Evolutionary conservation across 441 rosid genomes (phyloP), one percentile per base, ranked within the genome.

Genomic region (Viola pubescens): DNA sequence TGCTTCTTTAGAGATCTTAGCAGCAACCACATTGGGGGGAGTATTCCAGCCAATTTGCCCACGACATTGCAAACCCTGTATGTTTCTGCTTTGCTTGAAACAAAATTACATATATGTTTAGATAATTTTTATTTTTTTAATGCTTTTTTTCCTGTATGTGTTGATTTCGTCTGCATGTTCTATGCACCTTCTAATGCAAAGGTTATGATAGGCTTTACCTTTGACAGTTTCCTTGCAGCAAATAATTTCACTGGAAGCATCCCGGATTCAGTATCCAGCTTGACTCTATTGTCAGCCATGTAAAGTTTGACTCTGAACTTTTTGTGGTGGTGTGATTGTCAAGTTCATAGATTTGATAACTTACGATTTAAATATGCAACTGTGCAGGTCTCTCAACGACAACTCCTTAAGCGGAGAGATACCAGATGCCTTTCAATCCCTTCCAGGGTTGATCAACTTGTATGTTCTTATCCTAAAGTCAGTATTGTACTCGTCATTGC

Each of bases 11-110:
- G 99, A 80, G 95, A 86, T 73, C 80, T 94, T 42, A 90, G 95
- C 84, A 88, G 81, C 80, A 94, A 94, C 65, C 89, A 7, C 34
- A 94, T 94, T 34, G 97, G 99, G 39, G 99, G 99, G 52, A 75
- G 58, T 73, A 88, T 94, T 70, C 99, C 99, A 16, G 66, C 85
- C 70, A 79, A 52, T 74, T 80, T 94, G 60, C 99, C 99, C 5
- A 64, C 63, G 65, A 79, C 97, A 19, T 37, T 94, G 80, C 86
- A 75, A 68, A 82, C 54, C 77, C 56, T 90, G 99, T 94, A 85
- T 51, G 96, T 73, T 6, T 42, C 51, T 45, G 39, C 54, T 44
- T 50, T 37, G 43, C 46, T 55, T 11, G 12, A 50, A 7, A 44
- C 38, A 39, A 11, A 26, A 26, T 26, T 26, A 26, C 34, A 26